Conservation (phyloP, 208 protist genomes). For the Entamoeba nuttalli region DNA sequence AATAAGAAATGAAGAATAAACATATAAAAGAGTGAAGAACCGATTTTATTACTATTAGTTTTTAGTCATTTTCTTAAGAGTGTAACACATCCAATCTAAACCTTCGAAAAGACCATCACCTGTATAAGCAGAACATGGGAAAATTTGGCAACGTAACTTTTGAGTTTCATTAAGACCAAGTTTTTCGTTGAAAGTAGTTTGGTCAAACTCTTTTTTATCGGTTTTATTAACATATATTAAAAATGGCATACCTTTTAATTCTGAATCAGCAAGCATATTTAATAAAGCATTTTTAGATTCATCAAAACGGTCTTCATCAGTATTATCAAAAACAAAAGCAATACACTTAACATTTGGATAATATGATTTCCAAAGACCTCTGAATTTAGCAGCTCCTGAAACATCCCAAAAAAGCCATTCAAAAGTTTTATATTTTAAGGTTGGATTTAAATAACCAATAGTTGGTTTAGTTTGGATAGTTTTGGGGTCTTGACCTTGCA, state of each 20-base stretch:
- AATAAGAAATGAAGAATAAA: background rate
- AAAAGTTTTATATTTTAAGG: background rate
- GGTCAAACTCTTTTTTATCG: background rate
- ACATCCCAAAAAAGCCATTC: background rate
- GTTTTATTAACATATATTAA: background rate
- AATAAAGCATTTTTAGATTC: background rate
- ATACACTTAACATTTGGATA: background rate
- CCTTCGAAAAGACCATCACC: background rate
- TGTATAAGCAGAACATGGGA: background rate
- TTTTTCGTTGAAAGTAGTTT: background rate
- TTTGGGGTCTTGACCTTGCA: background rate
- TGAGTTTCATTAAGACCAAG: background rate
- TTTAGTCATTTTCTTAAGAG: background rate
- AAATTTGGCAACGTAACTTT: background rate
- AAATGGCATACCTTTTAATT: background rate
- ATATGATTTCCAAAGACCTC: background rate
- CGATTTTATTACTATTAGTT: no score
- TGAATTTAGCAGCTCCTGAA: background rate
- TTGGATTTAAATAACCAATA: background rate
- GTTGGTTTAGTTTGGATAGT: background rate
- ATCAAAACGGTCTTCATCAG: background rate
- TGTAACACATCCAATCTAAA: background rate
- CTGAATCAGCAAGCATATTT: background rate
- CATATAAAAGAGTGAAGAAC: no score
- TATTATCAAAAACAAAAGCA: background rate